phyloP scores from a whole-genome alignment of 805 yeast genomes.

The Myxozyma melibiosi region DNA sequence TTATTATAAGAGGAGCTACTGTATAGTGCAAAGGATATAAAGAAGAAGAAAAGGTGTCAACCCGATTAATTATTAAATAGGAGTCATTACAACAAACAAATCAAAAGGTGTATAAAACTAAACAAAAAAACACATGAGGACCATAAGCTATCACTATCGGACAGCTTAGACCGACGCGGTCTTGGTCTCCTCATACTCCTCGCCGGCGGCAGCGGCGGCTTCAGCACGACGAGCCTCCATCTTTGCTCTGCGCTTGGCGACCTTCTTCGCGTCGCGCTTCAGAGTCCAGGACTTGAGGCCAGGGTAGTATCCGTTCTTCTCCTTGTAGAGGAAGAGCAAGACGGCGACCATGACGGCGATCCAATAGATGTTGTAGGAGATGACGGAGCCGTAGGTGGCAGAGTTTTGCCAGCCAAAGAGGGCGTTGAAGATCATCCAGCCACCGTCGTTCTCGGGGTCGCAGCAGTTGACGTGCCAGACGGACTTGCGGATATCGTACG shows the following conservation, averaged over 20 bases:
- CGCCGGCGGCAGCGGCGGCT: not conserved
- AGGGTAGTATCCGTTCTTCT: slow-evolving; percentile 58
- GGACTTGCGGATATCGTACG: slow-evolving; percentile 73
- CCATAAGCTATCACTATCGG: too few relatives aligned
- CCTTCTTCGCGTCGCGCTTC: slow-evolving; percentile 13
- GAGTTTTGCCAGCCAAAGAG: slow-evolving; percentile 93
- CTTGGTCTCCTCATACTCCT: slow-evolving; percentile 1
- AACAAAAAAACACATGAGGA: not conserved
- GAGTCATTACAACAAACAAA: not conserved
- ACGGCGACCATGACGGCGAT: slow-evolving; percentile 59
- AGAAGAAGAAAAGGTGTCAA: not conserved
- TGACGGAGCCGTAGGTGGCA: slow-evolving; percentile 89
- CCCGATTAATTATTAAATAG: not conserved
- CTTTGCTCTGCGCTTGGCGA: slow-evolving; percentile 14
- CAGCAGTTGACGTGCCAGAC: slow-evolving; percentile 99
- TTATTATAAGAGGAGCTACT: not conserved
- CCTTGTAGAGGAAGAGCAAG: slow-evolving; percentile 72
- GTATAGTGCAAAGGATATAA: not conserved
- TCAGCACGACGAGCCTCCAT: slow-evolving; percentile 7
- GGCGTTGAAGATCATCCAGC: slow-evolving; percentile 97
- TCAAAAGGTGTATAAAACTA: not conserved
- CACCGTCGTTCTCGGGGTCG: slow-evolving; percentile 78
- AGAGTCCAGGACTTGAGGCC: slow-evolving; percentile 2
- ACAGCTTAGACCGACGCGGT: slow-evolving; percentile 1
- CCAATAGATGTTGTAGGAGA: slow-evolving; percentile 91